phyloP scores from a whole-genome alignment of 2,329 filamentous ascomycete species.

The Cephalotrichum gorgonifer region DNA sequence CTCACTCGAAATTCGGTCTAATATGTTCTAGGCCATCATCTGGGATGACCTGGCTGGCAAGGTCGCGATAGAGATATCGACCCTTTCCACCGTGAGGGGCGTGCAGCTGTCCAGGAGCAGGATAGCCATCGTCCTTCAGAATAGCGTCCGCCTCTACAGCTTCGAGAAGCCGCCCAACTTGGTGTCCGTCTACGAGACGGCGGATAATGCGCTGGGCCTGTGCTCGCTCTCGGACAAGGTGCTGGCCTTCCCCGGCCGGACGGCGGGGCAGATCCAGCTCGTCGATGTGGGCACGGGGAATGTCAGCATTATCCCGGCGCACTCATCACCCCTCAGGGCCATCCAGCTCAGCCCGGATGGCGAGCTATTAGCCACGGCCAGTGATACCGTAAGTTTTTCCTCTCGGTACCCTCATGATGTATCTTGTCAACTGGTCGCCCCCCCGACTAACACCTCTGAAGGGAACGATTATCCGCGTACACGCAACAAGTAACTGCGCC shows the following conservation, averaged over 20 bases:
- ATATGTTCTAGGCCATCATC: slow-evolving; percentile 55
- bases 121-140: slow-evolving; percentile 71
- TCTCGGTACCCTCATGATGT: background rate
- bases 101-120: slow-evolving; percentile 66
- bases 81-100: slow-evolving; percentile 69
- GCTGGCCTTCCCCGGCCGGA: slow-evolving; percentile 80
- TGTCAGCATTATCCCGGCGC: slow-evolving; percentile 89
- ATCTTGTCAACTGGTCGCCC: slow-evolving; percentile 29
- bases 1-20: background rate
- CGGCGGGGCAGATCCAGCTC: slow-evolving; percentile 78
- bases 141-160: slow-evolving; percentile 71
- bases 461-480: slow-evolving; percentile 83
- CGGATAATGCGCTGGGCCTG: slow-evolving; percentile 72
- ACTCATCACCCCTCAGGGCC: slow-evolving; percentile 68
- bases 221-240: slow-evolving; percentile 65
- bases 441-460: background rate
- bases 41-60: slow-evolving; percentile 83
- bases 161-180: slow-evolving; percentile 65
- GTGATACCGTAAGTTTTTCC: slow-evolving; percentile 45
- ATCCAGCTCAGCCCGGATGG: slow-evolving; percentile 73
- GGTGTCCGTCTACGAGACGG: slow-evolving; percentile 70
- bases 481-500: slow-evolving; percentile 68
- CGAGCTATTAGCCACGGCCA: slow-evolving; percentile 76
- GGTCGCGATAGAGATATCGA: slow-evolving; percentile 64
- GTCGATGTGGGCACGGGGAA: slow-evolving; percentile 68